Evolutionary conservation across 768 basidiomycete species (phyloP).

Genomic region (Russula ochroleuca): DNA sequence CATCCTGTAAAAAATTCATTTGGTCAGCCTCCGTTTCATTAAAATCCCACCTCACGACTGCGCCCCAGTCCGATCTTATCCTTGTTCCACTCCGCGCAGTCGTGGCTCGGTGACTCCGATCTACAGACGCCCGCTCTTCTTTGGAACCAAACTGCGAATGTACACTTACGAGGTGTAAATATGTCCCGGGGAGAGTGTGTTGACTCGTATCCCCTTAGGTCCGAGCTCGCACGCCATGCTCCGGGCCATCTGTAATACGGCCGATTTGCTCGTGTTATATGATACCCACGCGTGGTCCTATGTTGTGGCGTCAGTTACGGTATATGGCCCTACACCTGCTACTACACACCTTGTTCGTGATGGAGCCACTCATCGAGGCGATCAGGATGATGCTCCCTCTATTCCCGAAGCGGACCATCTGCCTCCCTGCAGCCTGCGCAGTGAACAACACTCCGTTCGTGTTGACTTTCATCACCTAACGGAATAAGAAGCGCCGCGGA

Average conservation of each 20-base stretch:
- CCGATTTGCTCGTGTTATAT: conserved; percentile 75
- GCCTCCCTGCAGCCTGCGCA: conserved; percentile 38
- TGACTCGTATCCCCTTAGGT: conserved; percentile 60
- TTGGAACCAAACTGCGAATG: too few relatives aligned
- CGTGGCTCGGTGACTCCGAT: neutral
- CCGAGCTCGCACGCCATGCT: conserved; percentile 83
- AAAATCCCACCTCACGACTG: neutral
- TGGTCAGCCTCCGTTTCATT: conserved; percentile 2
- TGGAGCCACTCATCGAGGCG: conserved; percentile 43
- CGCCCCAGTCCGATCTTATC: conserved; percentile 9
- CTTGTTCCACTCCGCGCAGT: conserved; percentile 11
- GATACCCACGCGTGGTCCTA: conserved; percentile 73
- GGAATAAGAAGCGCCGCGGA: too few relatives aligned
- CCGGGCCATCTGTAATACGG: conserved; percentile 73
- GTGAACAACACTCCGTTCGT: conserved; percentile 41
- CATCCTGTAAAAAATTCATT: conserved; percentile 45
- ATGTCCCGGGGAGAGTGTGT: conserved; percentile 71
- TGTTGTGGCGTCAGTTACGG: neutral
- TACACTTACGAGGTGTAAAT: conserved; percentile 50
- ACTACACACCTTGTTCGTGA: conserved; percentile 59
- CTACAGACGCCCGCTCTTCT: neutral
- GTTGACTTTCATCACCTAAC: conserved; percentile 62
- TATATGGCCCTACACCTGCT: neutral
- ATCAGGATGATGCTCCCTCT: conserved; percentile 42
- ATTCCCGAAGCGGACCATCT: conserved; percentile 37